Conservation (phyloP, 768 basidiomycete genomes). For the Hirschioporus abietinus region DNA sequence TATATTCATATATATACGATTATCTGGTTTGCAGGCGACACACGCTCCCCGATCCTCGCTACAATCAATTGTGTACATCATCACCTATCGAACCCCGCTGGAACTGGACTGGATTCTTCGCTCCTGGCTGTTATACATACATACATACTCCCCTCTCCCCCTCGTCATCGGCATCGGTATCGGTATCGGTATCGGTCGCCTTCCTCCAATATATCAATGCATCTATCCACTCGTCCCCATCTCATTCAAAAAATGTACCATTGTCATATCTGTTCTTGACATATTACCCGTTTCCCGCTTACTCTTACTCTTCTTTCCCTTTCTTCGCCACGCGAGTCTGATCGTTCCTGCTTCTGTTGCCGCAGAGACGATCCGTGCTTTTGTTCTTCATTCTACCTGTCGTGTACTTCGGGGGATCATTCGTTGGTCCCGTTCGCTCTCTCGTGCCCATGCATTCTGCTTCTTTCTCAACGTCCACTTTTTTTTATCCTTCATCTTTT, state of each 20-base stretch:
- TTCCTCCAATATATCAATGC: neutral
- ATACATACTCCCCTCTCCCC: neutral
- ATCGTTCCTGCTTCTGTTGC: no score
- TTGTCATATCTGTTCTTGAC: neutral
- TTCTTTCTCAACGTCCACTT: no score
- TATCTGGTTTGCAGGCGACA: no score
- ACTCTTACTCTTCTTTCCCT: neutral
- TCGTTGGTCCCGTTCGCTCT: no score
- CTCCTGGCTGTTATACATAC: neutral
- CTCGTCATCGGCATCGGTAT: neutral
- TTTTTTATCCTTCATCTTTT: no score
- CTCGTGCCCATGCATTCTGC: no score
- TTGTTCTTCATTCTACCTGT: no score
- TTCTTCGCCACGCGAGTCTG: neutral
- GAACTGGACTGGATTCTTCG: conserved; percentile 1
- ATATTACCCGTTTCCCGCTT: neutral
- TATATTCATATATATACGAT: no score
- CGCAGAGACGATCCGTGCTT: no score
- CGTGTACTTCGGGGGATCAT: no score
- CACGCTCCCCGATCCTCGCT: no score
- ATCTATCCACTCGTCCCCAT: neutral
- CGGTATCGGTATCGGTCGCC: neutral
- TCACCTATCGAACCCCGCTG: neutral
- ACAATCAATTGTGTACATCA: neutral
- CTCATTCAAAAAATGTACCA: neutral